Percentiles rank a stretch among this genome's conserved stretches.
phyloP scores from a whole-genome alignment of 148 eudicot genomes.

The Cornus suecica region DNA sequence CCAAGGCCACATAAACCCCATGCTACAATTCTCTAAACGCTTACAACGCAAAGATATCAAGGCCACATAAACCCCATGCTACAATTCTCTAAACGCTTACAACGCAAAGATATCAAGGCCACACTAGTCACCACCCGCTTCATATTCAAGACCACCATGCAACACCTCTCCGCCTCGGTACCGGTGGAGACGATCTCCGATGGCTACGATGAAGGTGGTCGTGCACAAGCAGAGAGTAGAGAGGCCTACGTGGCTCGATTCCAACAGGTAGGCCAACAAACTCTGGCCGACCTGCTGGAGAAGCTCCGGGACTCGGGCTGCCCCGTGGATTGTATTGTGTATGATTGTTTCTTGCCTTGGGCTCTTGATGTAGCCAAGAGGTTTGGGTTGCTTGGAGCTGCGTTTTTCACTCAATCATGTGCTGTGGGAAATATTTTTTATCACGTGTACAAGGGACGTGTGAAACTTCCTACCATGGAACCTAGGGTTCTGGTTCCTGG shows the following conservation, averaged over 20 bases:
- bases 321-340: background rate
- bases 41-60: constrained; percentile 6
- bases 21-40: constrained; percentile 27
- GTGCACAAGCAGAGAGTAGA: background rate
- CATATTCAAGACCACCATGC: constrained; percentile 8
- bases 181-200: constrained; percentile 12
- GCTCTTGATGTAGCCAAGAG: background rate
- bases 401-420: background rate
- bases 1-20: constrained; percentile 32
- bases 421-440: background rate
- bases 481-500: background rate
- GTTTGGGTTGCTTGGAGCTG: background rate
- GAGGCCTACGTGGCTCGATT: background rate
- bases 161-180: background rate
- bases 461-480: background rate
- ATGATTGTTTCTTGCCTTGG: background rate
- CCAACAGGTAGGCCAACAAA: background rate
- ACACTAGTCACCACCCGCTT: constrained; percentile 15
- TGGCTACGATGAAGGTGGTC: constrained; percentile 19
- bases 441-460: background rate
- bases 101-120: constrained; percentile 8
- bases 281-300: background rate
- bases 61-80: constrained; percentile 32
- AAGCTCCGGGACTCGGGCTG: background rate
- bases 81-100: constrained; percentile 23